These are phyloP conservation scores for Epichloe hybrida DNA, from an alignment of 2,329 filamentous ascomycete species.

Conservation along the genomic window DNA sequence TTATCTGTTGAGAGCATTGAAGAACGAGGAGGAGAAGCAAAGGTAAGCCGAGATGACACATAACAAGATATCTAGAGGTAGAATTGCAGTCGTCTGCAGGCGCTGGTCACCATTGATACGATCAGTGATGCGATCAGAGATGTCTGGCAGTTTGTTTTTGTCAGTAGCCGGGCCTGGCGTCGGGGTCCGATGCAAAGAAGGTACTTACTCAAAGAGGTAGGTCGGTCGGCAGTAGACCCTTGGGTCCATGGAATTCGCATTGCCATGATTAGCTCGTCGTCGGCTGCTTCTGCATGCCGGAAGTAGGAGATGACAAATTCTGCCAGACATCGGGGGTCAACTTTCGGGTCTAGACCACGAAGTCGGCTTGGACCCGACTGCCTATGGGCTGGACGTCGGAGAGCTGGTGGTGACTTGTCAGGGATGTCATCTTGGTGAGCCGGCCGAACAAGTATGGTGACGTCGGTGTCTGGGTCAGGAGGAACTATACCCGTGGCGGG, in stretches of 20 bases:
- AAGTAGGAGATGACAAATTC: no score
- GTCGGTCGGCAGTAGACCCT: no score
- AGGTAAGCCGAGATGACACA: neutral
- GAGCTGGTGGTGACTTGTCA: constrained; percentile 42
- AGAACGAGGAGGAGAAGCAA: neutral
- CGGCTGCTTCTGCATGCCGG: no score
- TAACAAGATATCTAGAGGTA: neutral
- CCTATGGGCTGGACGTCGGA: constrained; percentile 54
- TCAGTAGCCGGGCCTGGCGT: no score
- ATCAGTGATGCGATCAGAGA: neutral
- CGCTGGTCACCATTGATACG: neutral
- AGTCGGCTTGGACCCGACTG: constrained; percentile 39
- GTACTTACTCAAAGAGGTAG: no score
- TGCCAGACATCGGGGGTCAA: no score
- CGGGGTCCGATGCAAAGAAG: no score
- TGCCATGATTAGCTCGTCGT: no score
- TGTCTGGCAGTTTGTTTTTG: no score
- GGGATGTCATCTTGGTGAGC: constrained; percentile 35
- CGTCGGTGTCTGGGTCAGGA: constrained; percentile 24
- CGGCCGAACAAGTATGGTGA: constrained; percentile 47
- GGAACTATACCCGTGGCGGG: constrained; percentile 52
- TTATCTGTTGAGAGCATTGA: no score
- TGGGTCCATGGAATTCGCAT: no score
- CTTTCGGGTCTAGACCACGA: no score
- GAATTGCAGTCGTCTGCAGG: neutral